Evolutionary conservation across 345 rosid genomes (phyloP), one percentile per base, ranked within the genome.

Genomic region (Pelargonium nanum): DNA sequence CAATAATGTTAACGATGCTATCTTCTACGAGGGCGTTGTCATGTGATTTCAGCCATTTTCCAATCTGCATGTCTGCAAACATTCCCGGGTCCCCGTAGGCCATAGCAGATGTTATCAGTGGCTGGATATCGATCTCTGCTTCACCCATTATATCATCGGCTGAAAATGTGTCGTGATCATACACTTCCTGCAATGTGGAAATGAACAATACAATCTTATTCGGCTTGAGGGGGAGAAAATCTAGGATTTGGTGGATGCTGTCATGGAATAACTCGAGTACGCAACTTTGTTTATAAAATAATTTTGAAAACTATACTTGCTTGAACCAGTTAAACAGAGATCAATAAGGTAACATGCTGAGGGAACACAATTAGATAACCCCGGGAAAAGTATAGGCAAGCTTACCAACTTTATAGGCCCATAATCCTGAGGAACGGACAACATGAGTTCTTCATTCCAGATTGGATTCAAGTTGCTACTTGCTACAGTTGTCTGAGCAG

Each of bases 111-210:
- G 88, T 83, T 65, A 88, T 76, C 76, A 94, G 58, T 5, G 97
- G 96, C 63, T 88, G 99, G 72, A 93, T 74, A 80, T 90, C 97
- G 0, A 94, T 67, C 76, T 78, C 88, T 15, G 97, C 99, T 75
- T 86, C 97, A 60, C 99, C 97, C 99, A 94, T 94, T 80, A 94
- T 84, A 79, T 94, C 99, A 63, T 94, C 97, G 2, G 92, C 87
- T 13, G 99, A 90, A 62, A 94, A 88, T n/a, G 90, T 88, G 64
- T 90, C 95, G 1, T 90, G 63, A 70, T 94, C 97, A 70, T 68
- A 94, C 59, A 94, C 96, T 77, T 74, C 75, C 99, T 93, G 86
- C 77, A 7, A 28, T 28, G 32, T 7, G n/a, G n/a, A n/a, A n/a
- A n/a, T n/a, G n/a, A n/a, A n/a, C n/a, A n/a, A n/a, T n/a, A n/a